Conservation (phyloP, 139 green algal genomes). For the Asterochloris erici region DNA sequence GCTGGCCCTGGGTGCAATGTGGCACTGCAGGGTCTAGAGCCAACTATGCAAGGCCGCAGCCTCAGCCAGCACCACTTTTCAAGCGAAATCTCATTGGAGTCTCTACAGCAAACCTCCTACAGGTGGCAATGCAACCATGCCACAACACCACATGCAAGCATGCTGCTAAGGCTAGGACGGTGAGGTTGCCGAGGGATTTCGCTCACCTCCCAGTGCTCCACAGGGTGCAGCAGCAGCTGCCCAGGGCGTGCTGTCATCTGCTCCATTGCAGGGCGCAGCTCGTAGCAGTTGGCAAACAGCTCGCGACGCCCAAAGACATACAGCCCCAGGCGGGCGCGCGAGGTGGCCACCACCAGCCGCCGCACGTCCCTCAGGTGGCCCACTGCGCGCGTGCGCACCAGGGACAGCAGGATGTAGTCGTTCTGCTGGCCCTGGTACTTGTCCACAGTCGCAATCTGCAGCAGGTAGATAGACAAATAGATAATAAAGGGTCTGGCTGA, state of each 20-base stretch:
- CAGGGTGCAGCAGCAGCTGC: constrained; percentile 69
- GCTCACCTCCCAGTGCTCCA: constrained; percentile 28
- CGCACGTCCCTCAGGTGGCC: constrained; percentile 96
- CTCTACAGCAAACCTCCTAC: background rate
- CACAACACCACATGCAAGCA: background rate
- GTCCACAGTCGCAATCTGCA: constrained; percentile 83
- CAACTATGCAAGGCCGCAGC: background rate
- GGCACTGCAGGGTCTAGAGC: background rate
- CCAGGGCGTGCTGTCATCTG: constrained; percentile 75
- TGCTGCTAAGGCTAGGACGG: constrained; percentile 5
- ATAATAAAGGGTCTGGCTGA: constrained; percentile 97
- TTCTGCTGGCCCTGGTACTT: constrained; percentile 99
- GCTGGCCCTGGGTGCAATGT: background rate
- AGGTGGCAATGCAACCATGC: background rate
- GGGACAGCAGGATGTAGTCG: constrained; percentile 92
- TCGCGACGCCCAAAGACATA: constrained; percentile 88
- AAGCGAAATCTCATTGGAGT: background rate
- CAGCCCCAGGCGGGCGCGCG: constrained; percentile 86
- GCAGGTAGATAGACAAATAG: constrained; percentile 83
- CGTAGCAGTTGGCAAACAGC: constrained; percentile 92
- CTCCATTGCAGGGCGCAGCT: constrained; percentile 85
- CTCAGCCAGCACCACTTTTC: background rate
- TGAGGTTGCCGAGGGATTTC: background rate
- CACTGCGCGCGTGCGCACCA: constrained; percentile 88
- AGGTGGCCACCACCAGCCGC: constrained; percentile 94